Evolutionary conservation across 1,284 basidiomycete genomes (phyloP).

Genomic region (Gymnopus androsaceus): DNA sequence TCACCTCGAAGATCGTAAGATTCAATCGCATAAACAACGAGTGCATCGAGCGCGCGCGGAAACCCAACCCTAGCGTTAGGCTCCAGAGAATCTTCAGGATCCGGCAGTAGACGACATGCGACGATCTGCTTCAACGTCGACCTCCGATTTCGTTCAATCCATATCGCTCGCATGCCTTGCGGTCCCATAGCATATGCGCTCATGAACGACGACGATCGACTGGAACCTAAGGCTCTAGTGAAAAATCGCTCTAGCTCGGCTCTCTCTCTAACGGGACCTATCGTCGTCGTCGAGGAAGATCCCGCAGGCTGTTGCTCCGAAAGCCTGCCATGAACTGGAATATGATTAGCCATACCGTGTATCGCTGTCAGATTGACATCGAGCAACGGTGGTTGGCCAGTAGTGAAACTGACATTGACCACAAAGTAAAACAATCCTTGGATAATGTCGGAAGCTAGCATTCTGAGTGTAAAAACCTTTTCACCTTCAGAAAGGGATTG

Average conservation of each 20-base stretch:
- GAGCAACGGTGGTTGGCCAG: constrained; percentile 22
- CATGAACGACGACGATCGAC: constrained; percentile 36
- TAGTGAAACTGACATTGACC: constrained; percentile 30
- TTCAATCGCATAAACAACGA: constrained; percentile 39
- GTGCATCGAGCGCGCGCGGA: constrained; percentile 33
- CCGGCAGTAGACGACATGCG: constrained; percentile 28
- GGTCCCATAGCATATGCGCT: constrained; percentile 47
- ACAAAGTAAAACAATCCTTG: constrained; percentile 53
- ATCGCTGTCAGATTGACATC: constrained; percentile 33
- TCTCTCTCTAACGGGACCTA: neutral
- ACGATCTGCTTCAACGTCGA: constrained; percentile 40
- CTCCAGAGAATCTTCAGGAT: constrained; percentile 14
- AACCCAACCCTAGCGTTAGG: constrained; percentile 16
- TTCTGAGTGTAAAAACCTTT: constrained; percentile 29
- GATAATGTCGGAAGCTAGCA: constrained; percentile 54
- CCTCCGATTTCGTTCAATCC: constrained; percentile 48
- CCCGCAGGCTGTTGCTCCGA: neutral
- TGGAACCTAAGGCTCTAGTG: constrained; percentile 7
- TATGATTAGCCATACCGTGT: constrained; percentile 8
- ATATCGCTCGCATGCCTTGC: constrained; percentile 47
- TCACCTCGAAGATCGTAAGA: constrained; percentile 54
- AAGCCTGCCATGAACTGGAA: neutral
- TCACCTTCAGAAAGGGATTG: neutral
- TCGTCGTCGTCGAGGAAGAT: neutral
- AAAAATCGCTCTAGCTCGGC: neutral